phyloP scores from a whole-genome alignment of 371 early-diverging fungal genomes.

The Ecytonucleospora hepatopenaei region DNA sequence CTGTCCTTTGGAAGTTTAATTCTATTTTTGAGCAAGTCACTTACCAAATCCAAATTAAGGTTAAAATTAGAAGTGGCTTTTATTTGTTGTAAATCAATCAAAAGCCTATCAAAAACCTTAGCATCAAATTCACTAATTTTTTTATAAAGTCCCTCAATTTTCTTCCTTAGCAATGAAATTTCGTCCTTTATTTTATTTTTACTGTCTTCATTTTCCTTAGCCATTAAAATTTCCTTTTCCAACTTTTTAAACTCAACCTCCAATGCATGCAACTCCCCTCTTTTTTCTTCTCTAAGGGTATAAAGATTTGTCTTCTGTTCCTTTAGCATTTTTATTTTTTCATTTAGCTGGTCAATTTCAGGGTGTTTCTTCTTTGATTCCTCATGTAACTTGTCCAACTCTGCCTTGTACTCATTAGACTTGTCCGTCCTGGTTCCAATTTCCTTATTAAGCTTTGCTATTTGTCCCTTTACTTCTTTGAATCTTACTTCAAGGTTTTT shows the following conservation, averaged over 20 bases:
- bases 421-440: slow-evolving; percentile 10
- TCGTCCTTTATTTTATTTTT: slow-evolving; percentile 34
- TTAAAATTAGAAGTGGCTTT: background rate
- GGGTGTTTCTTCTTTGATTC: slow-evolving; percentile 27
- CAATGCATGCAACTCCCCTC: slow-evolving; percentile 33
- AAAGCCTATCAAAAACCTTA: slow-evolving; percentile 42
- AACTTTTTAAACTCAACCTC: slow-evolving; percentile 35
- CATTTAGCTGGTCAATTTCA: slow-evolving; percentile 20
- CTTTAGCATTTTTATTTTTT: slow-evolving; percentile 32
- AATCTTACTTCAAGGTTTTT: slow-evolving; percentile 10
- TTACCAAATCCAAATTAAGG: slow-evolving; percentile 8
- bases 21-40: slow-evolving; percentile 2
- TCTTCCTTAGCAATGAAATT: slow-evolving; percentile 26
- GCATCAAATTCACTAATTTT: slow-evolving; percentile 39
- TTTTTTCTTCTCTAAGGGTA: slow-evolving; percentile 23
- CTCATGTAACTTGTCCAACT: slow-evolving; percentile 9
- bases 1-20: slow-evolving; percentile 7
- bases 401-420: slow-evolving; percentile 19
- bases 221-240: slow-evolving; percentile 21
- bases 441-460: slow-evolving; percentile 4
- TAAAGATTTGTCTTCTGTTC: slow-evolving; percentile 31
- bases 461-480: slow-evolving; percentile 16
- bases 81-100: slow-evolving; percentile 7
- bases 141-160: slow-evolving; percentile 20
- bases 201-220: slow-evolving; percentile 38